Conservation (phyloP, 208 protist genomes). For the Trypanosoma boissoni region DNA sequence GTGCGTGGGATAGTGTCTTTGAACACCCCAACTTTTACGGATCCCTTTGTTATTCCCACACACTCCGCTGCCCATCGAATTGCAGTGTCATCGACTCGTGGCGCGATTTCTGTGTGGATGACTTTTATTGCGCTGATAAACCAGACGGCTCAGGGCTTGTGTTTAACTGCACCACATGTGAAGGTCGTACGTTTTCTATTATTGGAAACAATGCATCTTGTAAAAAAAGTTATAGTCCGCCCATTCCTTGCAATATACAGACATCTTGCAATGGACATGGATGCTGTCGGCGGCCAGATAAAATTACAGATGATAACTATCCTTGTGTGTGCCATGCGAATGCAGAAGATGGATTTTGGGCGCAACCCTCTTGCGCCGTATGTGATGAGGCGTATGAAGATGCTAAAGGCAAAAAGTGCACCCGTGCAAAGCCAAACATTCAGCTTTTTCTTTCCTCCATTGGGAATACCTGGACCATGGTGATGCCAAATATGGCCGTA, state of each 20-base stretch:
- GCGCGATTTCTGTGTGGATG: conserved; percentile 29
- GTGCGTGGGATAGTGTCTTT: conserved; percentile 50
- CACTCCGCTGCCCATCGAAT: conserved; percentile 37
- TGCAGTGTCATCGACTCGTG: conserved; percentile 31
- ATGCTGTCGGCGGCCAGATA: conserved; percentile 39
- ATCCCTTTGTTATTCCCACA: conserved; percentile 49
- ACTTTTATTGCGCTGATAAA: conserved; percentile 1
- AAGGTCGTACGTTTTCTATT: conserved; percentile 50
- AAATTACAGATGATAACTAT: neutral
- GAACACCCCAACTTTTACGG: conserved; percentile 33
- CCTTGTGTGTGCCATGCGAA: conserved; percentile 47
- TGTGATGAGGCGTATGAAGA: conserved; percentile 36
- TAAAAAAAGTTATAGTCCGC: conserved; percentile 25
- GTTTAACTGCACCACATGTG: conserved; percentile 59
- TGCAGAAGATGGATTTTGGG: conserved; percentile 41
- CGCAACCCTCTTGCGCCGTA: conserved; percentile 25
- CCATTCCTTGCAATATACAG: conserved; percentile 19
- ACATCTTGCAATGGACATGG: conserved; percentile 54
- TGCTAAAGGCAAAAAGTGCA: conserved; percentile 22
- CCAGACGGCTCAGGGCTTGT: neutral
- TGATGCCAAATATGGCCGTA: conserved; percentile 71
- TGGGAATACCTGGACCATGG: conserved; percentile 78
- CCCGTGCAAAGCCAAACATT: conserved; percentile 23
- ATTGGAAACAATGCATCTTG: conserved; percentile 7
- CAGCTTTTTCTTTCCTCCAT: conserved; percentile 61